Base-by-base conservation (phyloP, 148 eudicot species). In the Cornus florida region DNA sequence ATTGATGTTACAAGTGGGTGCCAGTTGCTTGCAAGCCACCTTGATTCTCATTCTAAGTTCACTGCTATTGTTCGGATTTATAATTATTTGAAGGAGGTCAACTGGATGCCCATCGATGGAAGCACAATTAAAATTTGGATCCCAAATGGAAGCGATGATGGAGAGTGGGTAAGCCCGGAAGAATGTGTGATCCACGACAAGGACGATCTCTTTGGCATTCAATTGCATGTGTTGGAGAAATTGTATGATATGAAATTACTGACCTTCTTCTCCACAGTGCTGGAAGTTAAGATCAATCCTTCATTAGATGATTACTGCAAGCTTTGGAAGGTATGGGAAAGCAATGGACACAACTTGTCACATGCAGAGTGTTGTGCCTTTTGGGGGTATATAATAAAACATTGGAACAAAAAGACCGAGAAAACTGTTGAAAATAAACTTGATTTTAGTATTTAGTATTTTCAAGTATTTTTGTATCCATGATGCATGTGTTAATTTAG, bases 251-350 rank as follows among this genome's bases (percentile, higher is more conserved):
- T 59, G 24, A 53, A 86, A 5, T 13, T 88, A 24, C 84, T 91
- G 0, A 12, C 19, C 46, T 89, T 91, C 81, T 88, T 92, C 80
- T 78, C 86, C 2, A 77, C 46, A 24, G 83, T 75, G 62, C 87
- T 88, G 4, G 76, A 72, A 5, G 97, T 92, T 69, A 88, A 80
- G 76, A 59, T 20, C 6, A 60, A 73, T 66, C 93, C 94, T 22
- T 89, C 90, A 2, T 62, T 87, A 24, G 86, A 83, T 7, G 88
- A 91, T 77, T 91, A 88, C 73, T 77, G 86, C 83, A 75, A 72
- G 77, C 90, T 92, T 33, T 92, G 97, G 97, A 91, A 79, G 77
- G 71, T 79, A 23, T 92, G 97, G 97, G 94, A 89, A 76, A 69
- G 67, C 28, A 77, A 91, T 39, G 85, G 80, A 46, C 13, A 28